A percentile compares a stretch with the other conserved stretches of the same genome.
phyloP scores from a whole-genome alignment of 805 yeast genomes.

The Kuraishia hungarica region DNA sequence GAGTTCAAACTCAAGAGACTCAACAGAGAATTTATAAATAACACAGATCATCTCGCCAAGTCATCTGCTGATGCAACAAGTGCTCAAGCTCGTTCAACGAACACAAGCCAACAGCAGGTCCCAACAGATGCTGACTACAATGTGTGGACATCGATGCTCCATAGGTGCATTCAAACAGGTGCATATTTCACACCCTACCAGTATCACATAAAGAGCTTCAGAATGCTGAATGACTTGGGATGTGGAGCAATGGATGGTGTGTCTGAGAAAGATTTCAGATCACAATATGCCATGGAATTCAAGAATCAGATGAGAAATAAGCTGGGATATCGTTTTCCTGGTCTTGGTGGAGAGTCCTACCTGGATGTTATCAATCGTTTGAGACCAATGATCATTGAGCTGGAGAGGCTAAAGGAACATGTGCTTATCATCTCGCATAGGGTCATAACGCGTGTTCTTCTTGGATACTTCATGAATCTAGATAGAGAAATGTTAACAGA shows the following conservation, averaged over 20 bases:
- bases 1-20: slow-evolving; percentile 24
- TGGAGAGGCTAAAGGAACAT: slow-evolving; percentile 25
- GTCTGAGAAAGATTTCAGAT: slow-evolving; percentile 19
- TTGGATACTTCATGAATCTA: slow-evolving; percentile 28
- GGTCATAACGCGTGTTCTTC: slow-evolving; percentile 24
- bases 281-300: slow-evolving; percentile 17
- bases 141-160: slow-evolving; percentile 25
- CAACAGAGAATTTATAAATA: slow-evolving; percentile 21
- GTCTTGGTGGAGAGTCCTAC: slow-evolving; percentile 29
- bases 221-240: slow-evolving; percentile 25
- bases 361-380: slow-evolving; percentile 25
- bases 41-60: neutral
- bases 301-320: slow-evolving; percentile 19
- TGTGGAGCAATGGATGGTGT: slow-evolving; percentile 26
- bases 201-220: slow-evolving; percentile 21
- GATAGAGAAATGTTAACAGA: slow-evolving; percentile 27
- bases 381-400: slow-evolving; percentile 25
- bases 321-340: slow-evolving; percentile 25
- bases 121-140: slow-evolving; percentile 19
- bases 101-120: slow-evolving; percentile 4
- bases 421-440: slow-evolving; percentile 25
- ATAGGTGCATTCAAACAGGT: slow-evolving; percentile 23
- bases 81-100: neutral
- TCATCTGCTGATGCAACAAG: neutral
- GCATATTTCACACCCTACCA: slow-evolving; percentile 19